phyloP scores from a whole-genome alignment of 2,329 filamentous ascomycete genomes.

The Clonostachys solani region DNA sequence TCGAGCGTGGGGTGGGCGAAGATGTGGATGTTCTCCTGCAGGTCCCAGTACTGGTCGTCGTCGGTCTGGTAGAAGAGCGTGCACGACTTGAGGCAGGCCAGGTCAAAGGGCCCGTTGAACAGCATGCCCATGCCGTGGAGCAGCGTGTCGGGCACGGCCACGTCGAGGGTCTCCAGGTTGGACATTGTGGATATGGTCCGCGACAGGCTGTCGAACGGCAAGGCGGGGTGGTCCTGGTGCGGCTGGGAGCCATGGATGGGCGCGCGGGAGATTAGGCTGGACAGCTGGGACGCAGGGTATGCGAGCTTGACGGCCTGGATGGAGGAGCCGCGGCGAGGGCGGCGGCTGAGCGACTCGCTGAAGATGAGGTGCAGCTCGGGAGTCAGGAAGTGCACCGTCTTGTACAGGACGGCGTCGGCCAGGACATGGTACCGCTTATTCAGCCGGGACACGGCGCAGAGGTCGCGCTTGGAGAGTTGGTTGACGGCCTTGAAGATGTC shows the following conservation, averaged over 20 bases:
- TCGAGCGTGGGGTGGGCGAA: slow-evolving; percentile 45
- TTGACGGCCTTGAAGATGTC: slow-evolving; percentile 31
- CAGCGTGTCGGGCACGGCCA: slow-evolving; percentile 36
- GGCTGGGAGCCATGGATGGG: slow-evolving; percentile 23
- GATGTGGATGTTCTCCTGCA: slow-evolving; percentile 47
- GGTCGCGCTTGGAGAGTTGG: slow-evolving; percentile 24
- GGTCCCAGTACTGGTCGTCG: slow-evolving; percentile 41
- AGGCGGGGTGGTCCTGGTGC: slow-evolving; percentile 12
- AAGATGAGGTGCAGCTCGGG: slow-evolving; percentile 43
- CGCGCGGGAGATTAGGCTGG: slow-evolving; percentile 30
- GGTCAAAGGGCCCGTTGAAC: slow-evolving; percentile 45
- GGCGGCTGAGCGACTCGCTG: slow-evolving; percentile 38
- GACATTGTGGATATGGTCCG: slow-evolving; percentile 44
- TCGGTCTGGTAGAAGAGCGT: slow-evolving; percentile 40
- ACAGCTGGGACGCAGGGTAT: slow-evolving; percentile 37
- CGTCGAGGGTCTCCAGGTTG: slow-evolving; percentile 40
- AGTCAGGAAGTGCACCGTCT: slow-evolving; percentile 37
- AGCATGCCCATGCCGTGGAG: slow-evolving; percentile 41
- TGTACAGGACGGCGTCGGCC: slow-evolving; percentile 41
- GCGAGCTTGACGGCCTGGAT: slow-evolving; percentile 39
- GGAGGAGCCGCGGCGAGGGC: slow-evolving; percentile 40
- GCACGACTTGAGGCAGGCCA: slow-evolving; percentile 41
- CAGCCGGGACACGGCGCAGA: slow-evolving; percentile 36
- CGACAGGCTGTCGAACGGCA: slow-evolving; percentile 35
- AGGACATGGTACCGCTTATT: slow-evolving; percentile 35